Conservation (phyloP, 106 monocot species). For the Posidonia australis region DNA sequence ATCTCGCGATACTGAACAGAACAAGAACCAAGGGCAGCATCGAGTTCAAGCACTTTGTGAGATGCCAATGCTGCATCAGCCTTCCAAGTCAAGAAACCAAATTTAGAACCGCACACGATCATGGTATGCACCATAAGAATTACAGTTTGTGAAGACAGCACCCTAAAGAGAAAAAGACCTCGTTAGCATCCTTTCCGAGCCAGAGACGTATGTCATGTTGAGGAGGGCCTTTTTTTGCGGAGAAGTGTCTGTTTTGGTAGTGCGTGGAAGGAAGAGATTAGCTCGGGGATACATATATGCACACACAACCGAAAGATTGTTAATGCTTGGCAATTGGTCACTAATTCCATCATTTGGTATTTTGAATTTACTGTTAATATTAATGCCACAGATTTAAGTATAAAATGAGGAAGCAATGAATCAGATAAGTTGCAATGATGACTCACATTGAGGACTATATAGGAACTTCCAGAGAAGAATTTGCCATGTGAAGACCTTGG, state of each 20-base stretch:
- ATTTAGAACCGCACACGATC: neutral
- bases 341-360: too few species aligned
- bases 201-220: conserved; percentile 16
- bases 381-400: neutral
- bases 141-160: neutral
- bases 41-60: conserved; percentile 16
- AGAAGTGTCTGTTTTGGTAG: conserved; percentile 3
- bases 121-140: neutral
- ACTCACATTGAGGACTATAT: conserved; percentile 13
- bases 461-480: conserved; percentile 16
- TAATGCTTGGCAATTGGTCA: too few species aligned
- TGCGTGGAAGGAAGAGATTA: neutral
- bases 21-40: conserved; percentile 13
- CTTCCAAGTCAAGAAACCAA: neutral
- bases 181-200: conserved; percentile 12
- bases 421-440: neutral
- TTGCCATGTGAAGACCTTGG: conserved; percentile 15
- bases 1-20: conserved; percentile 16
- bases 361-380: too few species aligned
- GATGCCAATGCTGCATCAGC: conserved; percentile 14
- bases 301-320: neutral
- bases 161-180: neutral
- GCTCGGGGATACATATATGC: neutral
- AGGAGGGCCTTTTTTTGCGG: neutral
- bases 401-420: neutral